Conservation (phyloP, 208 protist genomes). For the Leishmania tarentolae region DNA sequence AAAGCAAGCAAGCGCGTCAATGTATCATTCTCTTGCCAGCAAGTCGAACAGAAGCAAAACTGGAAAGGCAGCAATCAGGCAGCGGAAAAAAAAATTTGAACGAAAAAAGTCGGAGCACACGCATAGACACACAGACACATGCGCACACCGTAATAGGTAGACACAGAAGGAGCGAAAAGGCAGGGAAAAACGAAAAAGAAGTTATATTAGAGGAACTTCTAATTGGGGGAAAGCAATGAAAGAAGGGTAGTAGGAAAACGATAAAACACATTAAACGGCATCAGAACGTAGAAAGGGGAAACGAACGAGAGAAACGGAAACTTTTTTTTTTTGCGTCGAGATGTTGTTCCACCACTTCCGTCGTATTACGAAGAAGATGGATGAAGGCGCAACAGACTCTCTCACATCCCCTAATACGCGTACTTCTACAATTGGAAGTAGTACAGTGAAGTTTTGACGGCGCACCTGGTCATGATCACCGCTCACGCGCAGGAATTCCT, state of each 20-base stretch:
- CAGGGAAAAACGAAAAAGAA: constrained; percentile 1
- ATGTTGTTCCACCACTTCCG: background rate
- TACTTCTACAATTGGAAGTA: background rate
- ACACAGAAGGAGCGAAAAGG: constrained; percentile 6
- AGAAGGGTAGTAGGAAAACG: constrained; percentile 6
- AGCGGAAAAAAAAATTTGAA: background rate
- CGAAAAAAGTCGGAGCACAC: too few species aligned
- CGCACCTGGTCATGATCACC: background rate
- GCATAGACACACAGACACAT: background rate
- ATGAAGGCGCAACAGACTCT: background rate
- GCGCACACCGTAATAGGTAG: background rate
- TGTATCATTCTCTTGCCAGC: background rate
- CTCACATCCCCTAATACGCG: background rate
- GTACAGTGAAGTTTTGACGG: background rate
- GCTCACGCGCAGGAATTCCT: background rate
- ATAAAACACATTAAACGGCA: background rate
- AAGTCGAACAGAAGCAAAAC: background rate
- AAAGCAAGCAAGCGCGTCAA: background rate
- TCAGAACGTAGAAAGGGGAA: background rate
- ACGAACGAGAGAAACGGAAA: constrained; percentile 14
- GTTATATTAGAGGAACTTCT: background rate
- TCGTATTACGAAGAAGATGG: background rate
- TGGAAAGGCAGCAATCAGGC: background rate
- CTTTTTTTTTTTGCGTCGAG: background rate
- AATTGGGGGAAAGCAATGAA: constrained; percentile 2